Evolutionary conservation across 129 eudicot genomes (phyloP).

Genomic region (Logfia minima): DNA sequence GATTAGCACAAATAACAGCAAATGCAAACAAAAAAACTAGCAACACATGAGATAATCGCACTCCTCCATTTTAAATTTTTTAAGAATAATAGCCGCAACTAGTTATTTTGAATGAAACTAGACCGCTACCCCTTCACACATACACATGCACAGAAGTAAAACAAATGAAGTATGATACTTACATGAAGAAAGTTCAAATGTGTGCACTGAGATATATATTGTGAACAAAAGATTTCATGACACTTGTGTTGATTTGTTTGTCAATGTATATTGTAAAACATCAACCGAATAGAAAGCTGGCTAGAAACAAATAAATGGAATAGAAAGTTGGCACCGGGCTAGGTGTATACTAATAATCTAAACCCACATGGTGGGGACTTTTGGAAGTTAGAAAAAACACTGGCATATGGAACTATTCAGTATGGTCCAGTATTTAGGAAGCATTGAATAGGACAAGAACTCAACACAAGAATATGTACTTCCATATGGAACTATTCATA

Average conservation of each 20-base stretch:
- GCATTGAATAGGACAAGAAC: constrained; percentile 41
- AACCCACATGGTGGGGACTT: constrained; percentile 36
- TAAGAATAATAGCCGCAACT: not conserved
- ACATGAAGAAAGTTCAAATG: not conserved
- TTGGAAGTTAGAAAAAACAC: constrained; percentile 25
- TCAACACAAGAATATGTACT: not conserved
- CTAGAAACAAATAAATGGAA: constrained; percentile 25
- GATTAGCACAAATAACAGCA: not conserved
- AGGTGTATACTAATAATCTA: constrained; percentile 25
- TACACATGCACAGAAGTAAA: not conserved
- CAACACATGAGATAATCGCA: not conserved
- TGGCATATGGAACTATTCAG: constrained; percentile 42
- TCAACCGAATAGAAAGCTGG: constrained; percentile 21
- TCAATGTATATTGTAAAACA: constrained; percentile 13
- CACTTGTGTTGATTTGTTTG: not conserved
- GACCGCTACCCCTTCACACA: not conserved
- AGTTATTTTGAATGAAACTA: not conserved
- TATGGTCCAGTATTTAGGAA: constrained; percentile 53
- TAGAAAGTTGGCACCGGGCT: constrained; percentile 24
- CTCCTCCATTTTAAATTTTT: not conserved
- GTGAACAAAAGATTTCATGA: not conserved
- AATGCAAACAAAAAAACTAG: not conserved
- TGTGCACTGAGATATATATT: not conserved
- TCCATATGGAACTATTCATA: not conserved
- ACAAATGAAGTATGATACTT: not conserved